Conservation (phyloP, 495 filamentous ascomycete species). For the Delitschia confertaspora region DNA sequence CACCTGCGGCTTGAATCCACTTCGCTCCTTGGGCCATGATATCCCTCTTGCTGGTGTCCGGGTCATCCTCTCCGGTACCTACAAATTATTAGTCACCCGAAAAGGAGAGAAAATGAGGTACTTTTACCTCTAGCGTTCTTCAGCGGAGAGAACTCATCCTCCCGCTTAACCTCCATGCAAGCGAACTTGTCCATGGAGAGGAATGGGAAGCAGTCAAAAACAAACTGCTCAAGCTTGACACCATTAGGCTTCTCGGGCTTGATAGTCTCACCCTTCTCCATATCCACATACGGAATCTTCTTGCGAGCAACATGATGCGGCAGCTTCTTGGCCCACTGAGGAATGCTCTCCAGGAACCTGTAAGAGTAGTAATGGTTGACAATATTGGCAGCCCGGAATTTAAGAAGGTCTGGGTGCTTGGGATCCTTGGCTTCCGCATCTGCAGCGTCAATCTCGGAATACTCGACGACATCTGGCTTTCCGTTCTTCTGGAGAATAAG, state of each 20-base stretch:
- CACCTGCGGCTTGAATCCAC: slow-evolving; percentile 75
- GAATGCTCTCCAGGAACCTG: slow-evolving; percentile 83
- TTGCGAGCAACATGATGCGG: slow-evolving; percentile 95
- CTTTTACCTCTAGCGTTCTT: slow-evolving; percentile 67
- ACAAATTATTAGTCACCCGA: neutral
- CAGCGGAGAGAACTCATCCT: slow-evolving; percentile 96
- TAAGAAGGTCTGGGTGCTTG: slow-evolving; percentile 72
- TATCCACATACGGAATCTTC: slow-evolving; percentile 89
- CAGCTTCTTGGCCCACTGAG: slow-evolving; percentile 71
- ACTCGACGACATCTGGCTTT: slow-evolving; percentile 95
- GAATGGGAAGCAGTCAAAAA: slow-evolving; percentile 96
- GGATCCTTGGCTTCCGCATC: slow-evolving; percentile 83
- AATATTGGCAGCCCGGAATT: slow-evolving; percentile 96
- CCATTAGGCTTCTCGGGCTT: slow-evolving; percentile 94
- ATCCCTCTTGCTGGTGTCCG: slow-evolving; percentile 80
- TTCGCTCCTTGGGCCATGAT: slow-evolving; percentile 81
- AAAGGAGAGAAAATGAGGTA: neutral
- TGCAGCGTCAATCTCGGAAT: slow-evolving; percentile 87
- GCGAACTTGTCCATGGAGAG: slow-evolving; percentile 82
- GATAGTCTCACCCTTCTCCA: slow-evolving; percentile 62
- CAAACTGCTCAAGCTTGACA: slow-evolving; percentile 98
- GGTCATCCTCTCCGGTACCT: slow-evolving; percentile 86
- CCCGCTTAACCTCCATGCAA: slow-evolving; percentile 87
- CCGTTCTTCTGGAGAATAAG: slow-evolving; percentile 92
- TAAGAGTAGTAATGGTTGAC: slow-evolving; percentile 99